These are phyloP conservation scores for Dioszegia hungarica DNA, from an alignment of 768 basidiomycete species.

Conservation along the genomic window DNA sequence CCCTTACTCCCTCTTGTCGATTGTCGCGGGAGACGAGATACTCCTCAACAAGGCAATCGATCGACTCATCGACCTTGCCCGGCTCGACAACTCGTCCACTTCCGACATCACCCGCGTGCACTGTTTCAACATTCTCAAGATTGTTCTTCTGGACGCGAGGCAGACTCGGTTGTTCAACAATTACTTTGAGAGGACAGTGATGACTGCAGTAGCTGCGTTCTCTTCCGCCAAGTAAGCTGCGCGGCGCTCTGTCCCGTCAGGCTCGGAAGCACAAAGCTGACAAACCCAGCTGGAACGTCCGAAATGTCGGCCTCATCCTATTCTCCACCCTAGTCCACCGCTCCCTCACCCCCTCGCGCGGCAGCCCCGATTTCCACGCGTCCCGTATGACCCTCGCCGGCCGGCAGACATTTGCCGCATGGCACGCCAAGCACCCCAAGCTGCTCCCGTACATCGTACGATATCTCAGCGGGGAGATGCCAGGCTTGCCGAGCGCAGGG, in stretches of 20 bases:
- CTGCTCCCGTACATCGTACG: constrained; percentile 26
- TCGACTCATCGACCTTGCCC: constrained; percentile 25
- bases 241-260: background rate
- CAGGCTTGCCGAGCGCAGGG: background rate
- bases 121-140: constrained; percentile 44
- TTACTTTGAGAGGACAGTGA: constrained; percentile 39
- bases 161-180: constrained; percentile 30
- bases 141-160: constrained; percentile 42
- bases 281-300: constrained; percentile 44
- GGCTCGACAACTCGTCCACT: constrained; percentile 19
- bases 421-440: constrained; percentile 32
- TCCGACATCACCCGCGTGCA: constrained; percentile 44
- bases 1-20: constrained; percentile 40
- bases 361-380: constrained; percentile 27
- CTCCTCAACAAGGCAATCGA: constrained; percentile 32
- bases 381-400: constrained; percentile 23
- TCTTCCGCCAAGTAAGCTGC: constrained; percentile 39
- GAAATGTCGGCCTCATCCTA: constrained; percentile 46
- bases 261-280: background rate
- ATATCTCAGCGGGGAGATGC: constrained; percentile 7
- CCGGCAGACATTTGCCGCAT: constrained; percentile 31
- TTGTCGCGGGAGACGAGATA: constrained; percentile 25
- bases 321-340: constrained; percentile 43
- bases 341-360: constrained; percentile 26
- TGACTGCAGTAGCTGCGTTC: constrained; percentile 39